Evolutionary conservation across 371 early-diverging fungal genomes (phyloP).

Genomic region (Gilbertella persicaria): DNA sequence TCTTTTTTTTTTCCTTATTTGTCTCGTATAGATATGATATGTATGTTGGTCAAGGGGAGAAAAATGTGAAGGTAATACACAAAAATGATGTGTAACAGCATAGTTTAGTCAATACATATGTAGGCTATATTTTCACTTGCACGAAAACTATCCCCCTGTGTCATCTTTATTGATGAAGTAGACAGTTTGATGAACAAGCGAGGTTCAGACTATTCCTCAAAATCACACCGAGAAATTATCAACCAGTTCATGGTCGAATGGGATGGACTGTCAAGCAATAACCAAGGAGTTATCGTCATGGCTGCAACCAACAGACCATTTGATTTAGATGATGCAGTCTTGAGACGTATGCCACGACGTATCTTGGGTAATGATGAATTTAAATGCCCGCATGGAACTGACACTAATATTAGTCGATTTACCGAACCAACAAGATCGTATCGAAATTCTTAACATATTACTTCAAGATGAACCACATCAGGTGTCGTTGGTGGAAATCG

Average conservation of each 20-base stretch:
- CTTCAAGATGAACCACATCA: slow-evolving; percentile 74
- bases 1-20: background rate
- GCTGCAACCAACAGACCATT: slow-evolving; percentile 98
- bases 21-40: slow-evolving; percentile 67
- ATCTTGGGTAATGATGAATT: slow-evolving; percentile 87
- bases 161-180: slow-evolving; percentile 98
- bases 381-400: too few relatives aligned
- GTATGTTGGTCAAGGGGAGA: slow-evolving; percentile 99
- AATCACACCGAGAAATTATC: slow-evolving; percentile 82
- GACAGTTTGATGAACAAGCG: slow-evolving; percentile 94
- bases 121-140: slow-evolving; percentile 94
- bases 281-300: slow-evolving; percentile 84
- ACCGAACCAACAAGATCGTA: slow-evolving; percentile 83
- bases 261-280: slow-evolving; percentile 89
- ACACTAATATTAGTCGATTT: slow-evolving; percentile 78
- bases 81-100: background rate
- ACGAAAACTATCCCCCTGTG: slow-evolving; percentile 93
- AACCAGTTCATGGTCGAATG: slow-evolving; percentile 97
- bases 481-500: slow-evolving; percentile 60
- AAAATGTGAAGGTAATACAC: slow-evolving; percentile 71
- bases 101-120: background rate
- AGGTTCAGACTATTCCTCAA: slow-evolving; percentile 51
- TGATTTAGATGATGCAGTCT: slow-evolving; percentile 97
- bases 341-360: slow-evolving; percentile 95
- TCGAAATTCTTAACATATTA: slow-evolving; percentile 79